phyloP scores from a whole-genome alignment of 2,329 filamentous ascomycete species.

The Cercospora canescens region DNA sequence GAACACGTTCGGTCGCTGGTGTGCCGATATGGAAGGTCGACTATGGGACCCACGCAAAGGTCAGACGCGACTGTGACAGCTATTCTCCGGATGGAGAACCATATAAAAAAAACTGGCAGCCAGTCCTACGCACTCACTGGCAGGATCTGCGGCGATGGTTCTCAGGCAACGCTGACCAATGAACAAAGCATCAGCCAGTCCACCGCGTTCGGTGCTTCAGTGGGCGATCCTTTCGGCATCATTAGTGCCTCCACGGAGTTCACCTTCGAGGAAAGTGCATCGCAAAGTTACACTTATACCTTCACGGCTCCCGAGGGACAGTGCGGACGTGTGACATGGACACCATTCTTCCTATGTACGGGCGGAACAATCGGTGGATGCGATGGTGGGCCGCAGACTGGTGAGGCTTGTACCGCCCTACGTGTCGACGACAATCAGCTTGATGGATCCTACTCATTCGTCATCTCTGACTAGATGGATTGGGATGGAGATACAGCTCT shows the following conservation, averaged over 20 bases:
- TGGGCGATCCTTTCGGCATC: neutral
- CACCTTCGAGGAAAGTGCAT: neutral
- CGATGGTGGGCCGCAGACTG: neutral
- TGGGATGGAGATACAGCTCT: too few species aligned
- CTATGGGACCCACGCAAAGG: neutral
- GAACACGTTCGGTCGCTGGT: neutral
- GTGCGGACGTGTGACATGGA: neutral
- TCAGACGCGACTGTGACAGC: neutral
- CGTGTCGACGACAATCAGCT: neutral
- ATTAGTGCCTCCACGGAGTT: neutral
- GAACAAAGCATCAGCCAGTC: neutral
- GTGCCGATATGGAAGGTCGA: neutral
- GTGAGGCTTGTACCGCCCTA: neutral
- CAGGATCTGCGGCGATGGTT: neutral
- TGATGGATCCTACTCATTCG: conserved; percentile 17
- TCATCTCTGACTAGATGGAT: neutral
- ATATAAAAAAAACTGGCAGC: neutral
- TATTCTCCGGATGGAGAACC: neutral
- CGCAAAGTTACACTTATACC: neutral
- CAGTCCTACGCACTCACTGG: too few species aligned
- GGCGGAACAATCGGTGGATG: neutral
- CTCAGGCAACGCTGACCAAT: neutral
- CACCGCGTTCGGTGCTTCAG: neutral
- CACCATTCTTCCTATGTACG: neutral
- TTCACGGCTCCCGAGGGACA: neutral